Percentiles rank a stretch among this genome's conserved stretches.
phyloP scores from a whole-genome alignment of 306 rosid species.

The Prunus kanzakura region DNA sequence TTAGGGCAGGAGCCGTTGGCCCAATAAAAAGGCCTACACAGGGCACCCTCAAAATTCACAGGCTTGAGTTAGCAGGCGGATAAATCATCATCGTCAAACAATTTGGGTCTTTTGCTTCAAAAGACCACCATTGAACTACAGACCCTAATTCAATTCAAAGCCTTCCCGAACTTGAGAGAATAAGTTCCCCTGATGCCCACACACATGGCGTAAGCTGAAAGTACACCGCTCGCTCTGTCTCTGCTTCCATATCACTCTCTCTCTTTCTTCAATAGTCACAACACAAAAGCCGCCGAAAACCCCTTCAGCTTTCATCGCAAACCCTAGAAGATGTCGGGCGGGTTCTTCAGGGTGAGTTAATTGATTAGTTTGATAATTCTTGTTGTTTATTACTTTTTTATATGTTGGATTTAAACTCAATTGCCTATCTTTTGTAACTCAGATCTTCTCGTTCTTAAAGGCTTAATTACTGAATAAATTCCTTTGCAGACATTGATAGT shows the following conservation, averaged over 20 bases:
- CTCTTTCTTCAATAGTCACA: not conserved
- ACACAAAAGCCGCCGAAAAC: conserved; percentile 12
- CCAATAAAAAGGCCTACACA: too few species aligned
- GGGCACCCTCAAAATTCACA: too few species aligned
- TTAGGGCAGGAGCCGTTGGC: not conserved
- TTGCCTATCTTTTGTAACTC: conserved; percentile 8
- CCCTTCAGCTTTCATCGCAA: conserved; percentile 23
- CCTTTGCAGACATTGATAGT: not conserved
- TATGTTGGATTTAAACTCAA: conserved; percentile 10
- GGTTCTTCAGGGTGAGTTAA: conserved; percentile 79
- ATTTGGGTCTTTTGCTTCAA: too few species aligned
- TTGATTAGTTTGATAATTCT: not conserved
- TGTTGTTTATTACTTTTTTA: not conserved
- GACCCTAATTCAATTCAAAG: not conserved
- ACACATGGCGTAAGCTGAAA: conserved; percentile 5
- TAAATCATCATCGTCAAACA: too few species aligned
- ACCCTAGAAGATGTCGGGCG: conserved; percentile 86
- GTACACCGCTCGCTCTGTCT: not conserved
- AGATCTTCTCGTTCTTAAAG: conserved; percentile 14
- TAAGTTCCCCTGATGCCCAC: not conserved
- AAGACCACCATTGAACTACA: too few species aligned
- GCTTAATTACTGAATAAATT: not conserved
- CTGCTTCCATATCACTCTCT: not conserved
- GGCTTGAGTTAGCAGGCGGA: too few species aligned
- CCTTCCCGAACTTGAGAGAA: not conserved